Base-by-base conservation (phyloP, 805 yeast genomes). In the Candida loeiensis region DNA sequence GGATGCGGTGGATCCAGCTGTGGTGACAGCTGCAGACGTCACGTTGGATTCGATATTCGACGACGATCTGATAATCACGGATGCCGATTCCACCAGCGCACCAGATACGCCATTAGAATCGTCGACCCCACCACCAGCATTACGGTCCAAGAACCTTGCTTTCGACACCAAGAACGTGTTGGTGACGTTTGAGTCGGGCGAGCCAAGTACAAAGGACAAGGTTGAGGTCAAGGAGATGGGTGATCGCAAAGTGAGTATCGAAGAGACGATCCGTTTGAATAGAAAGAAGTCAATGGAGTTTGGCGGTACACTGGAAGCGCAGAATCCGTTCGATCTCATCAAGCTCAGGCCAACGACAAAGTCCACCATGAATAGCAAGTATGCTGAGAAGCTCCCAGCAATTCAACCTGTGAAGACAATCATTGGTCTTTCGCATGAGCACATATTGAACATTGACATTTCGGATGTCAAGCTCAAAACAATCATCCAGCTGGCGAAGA, bases 401-500 rank as follows among this genome's bases (percentile, higher is more conserved):
- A 53, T 65, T 19, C 54, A 42, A 18, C 64, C 69, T 3, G 56
- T 53, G 30, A 61, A 61, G 34, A 64, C 69, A 4, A 64, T 66
- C 25, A 59, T 63, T 37, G 73, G 73, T 2, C 51, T 66, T 25
- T 53, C 61, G 2, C 64, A 61, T 40, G 49, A 54, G 35, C 71
- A 66, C 43, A 62, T 66, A 18, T 50, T 61, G 36, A 54, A 53
- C 21, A 51, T 62, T 31, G 58, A 53, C 19, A 43, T 50, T 16
- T 49, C 56, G n/a, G 71, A 66, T 51, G 68, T 66, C 31, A 66
- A 66, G 44, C 45, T 63, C 33, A 66, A 66, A 42, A 59, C 64
- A 20, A 59, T 66, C 27, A 48, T 57, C 9, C 50, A 60, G n/a
- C 59, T 64, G 42, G 55, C 66, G 9, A 53, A 49, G 30, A 47